A percentile compares a stretch with the other conserved stretches of the same genome.
Conservation (phyloP, 2,329 filamentous ascomycete species). For the Ramularia endophylla region DNA sequence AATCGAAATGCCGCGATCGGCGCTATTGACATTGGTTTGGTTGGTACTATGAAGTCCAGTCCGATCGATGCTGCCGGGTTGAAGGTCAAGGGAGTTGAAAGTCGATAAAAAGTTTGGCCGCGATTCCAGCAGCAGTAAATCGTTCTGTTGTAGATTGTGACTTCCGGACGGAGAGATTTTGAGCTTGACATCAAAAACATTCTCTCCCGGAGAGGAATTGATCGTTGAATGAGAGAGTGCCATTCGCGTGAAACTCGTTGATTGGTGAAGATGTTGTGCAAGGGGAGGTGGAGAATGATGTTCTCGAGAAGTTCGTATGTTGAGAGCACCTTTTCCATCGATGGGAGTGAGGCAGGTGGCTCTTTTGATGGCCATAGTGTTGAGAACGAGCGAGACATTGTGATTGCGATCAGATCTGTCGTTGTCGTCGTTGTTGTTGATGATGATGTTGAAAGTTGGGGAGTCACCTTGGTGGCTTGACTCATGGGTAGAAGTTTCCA, state of each 20-base stretch:
- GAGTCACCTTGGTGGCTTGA: no score
- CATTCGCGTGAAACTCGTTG: conserved; percentile 7
- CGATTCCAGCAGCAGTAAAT: conserved; percentile 5
- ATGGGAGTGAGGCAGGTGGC: background rate
- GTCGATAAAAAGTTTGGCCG: conserved; percentile 2
- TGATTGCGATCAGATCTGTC: no score
- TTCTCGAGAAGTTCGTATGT: conserved; percentile 13
- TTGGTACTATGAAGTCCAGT: background rate
- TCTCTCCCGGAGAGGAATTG: conserved; percentile 1
- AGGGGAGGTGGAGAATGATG: conserved; percentile 6
- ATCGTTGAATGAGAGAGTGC: conserved; percentile 6
- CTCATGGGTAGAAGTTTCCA: no score
- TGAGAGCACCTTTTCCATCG: conserved; percentile 1
- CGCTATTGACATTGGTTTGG: background rate
- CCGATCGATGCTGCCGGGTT: conserved; percentile 4
- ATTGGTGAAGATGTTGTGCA: conserved; percentile 4
- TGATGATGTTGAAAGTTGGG: no score
- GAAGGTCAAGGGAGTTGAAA: background rate
- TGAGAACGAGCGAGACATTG: background rate
- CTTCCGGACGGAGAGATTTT: conserved; percentile 1
- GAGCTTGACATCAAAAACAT: conserved; percentile 3
- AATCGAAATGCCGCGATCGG: conserved; percentile 8
- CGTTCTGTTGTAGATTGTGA: conserved; percentile 1
- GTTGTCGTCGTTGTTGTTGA: no score
- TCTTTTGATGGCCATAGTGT: background rate